Evolutionary conservation across 345 rosid genomes (phyloP), one percentile per base, ranked within the genome.

Genomic region (Citrus reticulata): DNA sequence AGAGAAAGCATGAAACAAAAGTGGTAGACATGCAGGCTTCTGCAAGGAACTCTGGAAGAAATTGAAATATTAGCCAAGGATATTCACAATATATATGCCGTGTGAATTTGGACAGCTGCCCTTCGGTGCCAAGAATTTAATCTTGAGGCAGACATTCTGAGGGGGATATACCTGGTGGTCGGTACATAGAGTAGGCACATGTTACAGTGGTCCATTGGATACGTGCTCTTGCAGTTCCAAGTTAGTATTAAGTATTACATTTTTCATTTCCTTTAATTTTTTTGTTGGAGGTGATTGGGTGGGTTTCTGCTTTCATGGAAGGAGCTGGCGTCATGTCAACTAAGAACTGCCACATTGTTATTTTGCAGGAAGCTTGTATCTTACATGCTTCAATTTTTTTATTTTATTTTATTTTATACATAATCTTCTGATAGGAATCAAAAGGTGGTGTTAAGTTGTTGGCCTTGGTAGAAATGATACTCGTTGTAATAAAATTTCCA

Each of bases 1-100:
- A 88, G 91, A 94, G 91, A 81, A 93, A 89, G 87, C 98, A 77
- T 19, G 97, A 92, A 83, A 73, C 89, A 74, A 90, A 80, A 88
- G 72, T 81, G 63, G 81, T 72, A 58, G 97, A 90, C 24, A 55
- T 82, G 10, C 86, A 90, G 71, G 84, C 60, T 75, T 83, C 88
- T 7, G 69, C 82, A 29, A 86, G 81, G 86, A 93, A 85, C 73
- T 78, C 88, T 54, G 91, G 88, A 78, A 85, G 84, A 84, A 84
- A 83, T 79, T 88, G 83, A 83, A 73, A 78, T 10, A 7, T 5
- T 75, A 70, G 63, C 39, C 30, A 0, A 57, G 35, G 37, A 35
- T 32, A 69, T 19, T 61, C 29, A n/a, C 60, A n/a, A 46, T 76
- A 80, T 54, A 61, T 51, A 80, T 32, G 60, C 68, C 20, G 13